Evolutionary conservation across 371 early-diverging fungal species (phyloP).

Genomic region (Lichtheimia corymbifera): DNA sequence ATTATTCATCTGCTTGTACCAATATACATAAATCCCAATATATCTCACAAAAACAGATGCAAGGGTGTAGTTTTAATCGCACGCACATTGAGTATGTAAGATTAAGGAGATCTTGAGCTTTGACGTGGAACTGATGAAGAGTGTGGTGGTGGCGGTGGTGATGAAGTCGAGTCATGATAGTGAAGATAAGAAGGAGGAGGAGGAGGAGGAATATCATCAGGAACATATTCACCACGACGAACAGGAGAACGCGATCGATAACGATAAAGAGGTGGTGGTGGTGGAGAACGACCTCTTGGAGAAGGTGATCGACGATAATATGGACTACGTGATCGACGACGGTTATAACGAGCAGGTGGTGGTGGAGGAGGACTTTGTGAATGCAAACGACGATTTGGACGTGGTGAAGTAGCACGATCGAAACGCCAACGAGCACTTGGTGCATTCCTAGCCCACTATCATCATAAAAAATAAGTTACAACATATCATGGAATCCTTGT

Average conservation of each 20-base stretch:
- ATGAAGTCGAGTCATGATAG: slow-evolving; percentile 8
- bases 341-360: not conserved
- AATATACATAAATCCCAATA: not conserved
- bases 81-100: too few species aligned
- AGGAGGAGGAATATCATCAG: slow-evolving; percentile 5
- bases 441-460: not conserved
- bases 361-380: slow-evolving; percentile 28
- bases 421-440: not conserved
- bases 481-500: not conserved
- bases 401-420: slow-evolving; percentile 52
- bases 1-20: not conserved
- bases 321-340: slow-evolving; percentile 27
- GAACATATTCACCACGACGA: not conserved
- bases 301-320: slow-evolving; percentile 58
- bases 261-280: slow-evolving; percentile 12
- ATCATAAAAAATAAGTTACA: not conserved
- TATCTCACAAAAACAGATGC: too few species aligned
- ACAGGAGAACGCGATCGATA: slow-evolving; percentile 2
- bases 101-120: not conserved
- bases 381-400: slow-evolving; percentile 47
- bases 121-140: not conserved
- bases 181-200: not conserved
- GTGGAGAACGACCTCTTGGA: slow-evolving; percentile 14
- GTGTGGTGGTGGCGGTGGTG: slow-evolving; percentile 9
- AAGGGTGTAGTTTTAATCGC: too few species aligned